Evolutionary conservation across 805 yeast species (phyloP).

Genomic region (Candida sonorensis): DNA sequence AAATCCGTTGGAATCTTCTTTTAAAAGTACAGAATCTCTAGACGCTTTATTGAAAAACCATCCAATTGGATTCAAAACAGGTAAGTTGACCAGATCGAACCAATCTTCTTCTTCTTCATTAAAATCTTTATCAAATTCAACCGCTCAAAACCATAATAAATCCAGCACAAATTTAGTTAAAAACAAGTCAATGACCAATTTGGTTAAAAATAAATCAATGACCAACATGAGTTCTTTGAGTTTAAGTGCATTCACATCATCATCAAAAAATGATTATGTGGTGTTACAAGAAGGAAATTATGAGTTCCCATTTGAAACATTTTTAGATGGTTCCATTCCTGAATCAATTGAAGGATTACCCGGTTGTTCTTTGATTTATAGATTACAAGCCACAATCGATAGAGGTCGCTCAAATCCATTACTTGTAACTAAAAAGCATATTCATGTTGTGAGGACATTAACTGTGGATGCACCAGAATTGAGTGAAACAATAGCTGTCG

Average conservation of each 20-base stretch:
- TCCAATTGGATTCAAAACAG: constrained; percentile 22
- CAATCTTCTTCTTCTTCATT: constrained; percentile 39
- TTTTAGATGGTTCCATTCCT: constrained; percentile 76
- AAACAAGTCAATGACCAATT: constrained; percentile 28
- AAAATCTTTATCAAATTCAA: constrained; percentile 30
- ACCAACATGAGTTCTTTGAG: constrained; percentile 20
- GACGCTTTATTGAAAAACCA: constrained; percentile 7
- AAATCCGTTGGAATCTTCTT: constrained; percentile 15
- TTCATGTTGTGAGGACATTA: constrained; percentile 79
- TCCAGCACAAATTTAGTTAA: constrained; percentile 11
- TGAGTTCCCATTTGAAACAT: constrained; percentile 81
- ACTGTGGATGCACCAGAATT: constrained; percentile 83
- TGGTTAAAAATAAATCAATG: constrained; percentile 29
- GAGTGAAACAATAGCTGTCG: constrained; percentile 88
- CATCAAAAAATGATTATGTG: constrained; percentile 25
- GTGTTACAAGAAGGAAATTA: constrained; percentile 68
- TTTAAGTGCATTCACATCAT: constrained; percentile 9
- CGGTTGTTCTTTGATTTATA: constrained; percentile 66
- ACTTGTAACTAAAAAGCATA: constrained; percentile 57
- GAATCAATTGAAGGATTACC: constrained; percentile 90
- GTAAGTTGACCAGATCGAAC: constrained; percentile 28
- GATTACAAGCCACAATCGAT: constrained; percentile 73
- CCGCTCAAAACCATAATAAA: constrained; percentile 10
- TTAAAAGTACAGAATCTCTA: constrained; percentile 7
- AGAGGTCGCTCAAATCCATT: constrained; percentile 70